phyloP scores from a whole-genome alignment of 2,329 filamentous ascomycete species.

The Exophiala phaeomuriformis region DNA sequence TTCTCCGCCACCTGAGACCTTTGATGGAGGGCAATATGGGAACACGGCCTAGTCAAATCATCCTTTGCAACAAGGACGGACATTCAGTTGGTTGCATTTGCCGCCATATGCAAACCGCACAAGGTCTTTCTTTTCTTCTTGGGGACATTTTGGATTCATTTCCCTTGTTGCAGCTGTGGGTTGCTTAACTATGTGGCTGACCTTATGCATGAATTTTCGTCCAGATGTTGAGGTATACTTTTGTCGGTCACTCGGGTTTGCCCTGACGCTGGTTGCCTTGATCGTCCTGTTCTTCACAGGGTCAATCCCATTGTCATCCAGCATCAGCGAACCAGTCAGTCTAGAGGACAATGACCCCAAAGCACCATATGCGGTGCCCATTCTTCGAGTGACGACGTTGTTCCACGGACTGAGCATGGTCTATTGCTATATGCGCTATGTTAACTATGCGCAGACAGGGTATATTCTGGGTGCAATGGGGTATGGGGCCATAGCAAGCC shows the following conservation, averaged over 20 bases:
- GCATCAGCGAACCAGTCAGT: conserved; percentile 35
- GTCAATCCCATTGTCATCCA: conserved; percentile 56
- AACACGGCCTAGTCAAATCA: too few relatives aligned
- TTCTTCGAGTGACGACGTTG: conserved; percentile 56
- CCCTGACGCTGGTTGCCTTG: conserved; percentile 57
- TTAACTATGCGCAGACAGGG: conserved; percentile 46
- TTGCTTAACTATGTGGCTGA: neutral
- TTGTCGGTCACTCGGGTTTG: conserved; percentile 61
- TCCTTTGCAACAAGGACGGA: too few relatives aligned
- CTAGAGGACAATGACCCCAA: conserved; percentile 41
- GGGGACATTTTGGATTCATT: too few relatives aligned
- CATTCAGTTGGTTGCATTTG: too few relatives aligned
- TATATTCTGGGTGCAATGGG: conserved; percentile 56
- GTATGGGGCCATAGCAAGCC: conserved; percentile 50
- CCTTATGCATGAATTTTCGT: conserved; percentile 5
- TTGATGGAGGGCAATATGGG: too few relatives aligned
- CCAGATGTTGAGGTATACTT: conserved; percentile 64
- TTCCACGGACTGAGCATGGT: conserved; percentile 59
- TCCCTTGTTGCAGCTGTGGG: too few relatives aligned
- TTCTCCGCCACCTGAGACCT: too few relatives aligned
- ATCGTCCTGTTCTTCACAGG: conserved; percentile 64
- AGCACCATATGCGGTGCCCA: conserved; percentile 59
- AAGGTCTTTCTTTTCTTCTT: neutral
- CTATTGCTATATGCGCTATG: conserved; percentile 63
- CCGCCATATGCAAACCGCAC: too few relatives aligned